Base-by-base conservation (phyloP, 129 eudicot genomes). In the Escallonia herrerae region DNA sequence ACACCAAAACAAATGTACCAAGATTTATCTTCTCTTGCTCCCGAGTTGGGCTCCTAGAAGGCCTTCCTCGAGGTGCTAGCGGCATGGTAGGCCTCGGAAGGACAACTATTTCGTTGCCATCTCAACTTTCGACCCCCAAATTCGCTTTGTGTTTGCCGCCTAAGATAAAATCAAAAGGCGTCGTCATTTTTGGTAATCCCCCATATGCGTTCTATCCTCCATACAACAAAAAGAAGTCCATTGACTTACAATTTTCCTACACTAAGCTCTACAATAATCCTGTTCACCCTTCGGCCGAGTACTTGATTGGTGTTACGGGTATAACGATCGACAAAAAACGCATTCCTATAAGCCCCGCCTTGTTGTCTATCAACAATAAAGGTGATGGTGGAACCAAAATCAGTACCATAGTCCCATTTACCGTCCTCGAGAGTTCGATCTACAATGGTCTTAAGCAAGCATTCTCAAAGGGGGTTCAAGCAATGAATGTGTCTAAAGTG, bases 21-120 rank as follows among this genome's bases (percentile, higher is more conserved):
- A 48, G 5, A 44, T 65, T 41, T 42, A 66, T 53, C 2, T 66
- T 59, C 55, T n/a, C 77, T 2, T 86, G 84, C 14, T 52, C 84
- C 0, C 51, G 60, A 13, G 65, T 66, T 0, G 75, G 22, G 4
- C 66, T 69, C 6, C 8, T 70, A 11, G 48, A 60, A 5, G 76
- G 77, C 74, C 65, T 80, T 14, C 68, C 82, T 0, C 52, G 66
- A 4, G 4, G 15, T 8, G 44, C 86, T 0, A 68, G 58, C 64
- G 90, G 89, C 12, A 40, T 81, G 51, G 64, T 55, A 12, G 81
- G 82, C 48, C 72, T 81, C 7, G 85, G 74, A 12, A 73, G 83
- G 55, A 65, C 76, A 0, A 58, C 77, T 41, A 65, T 75, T 4
- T 57, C 82, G 2, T 72, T 76, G 3, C 73, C 78, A 7, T 63